These are phyloP conservation scores for Letharia columbiana DNA, from an alignment of 495 filamentous ascomycete species.

Conservation along the genomic window DNA sequence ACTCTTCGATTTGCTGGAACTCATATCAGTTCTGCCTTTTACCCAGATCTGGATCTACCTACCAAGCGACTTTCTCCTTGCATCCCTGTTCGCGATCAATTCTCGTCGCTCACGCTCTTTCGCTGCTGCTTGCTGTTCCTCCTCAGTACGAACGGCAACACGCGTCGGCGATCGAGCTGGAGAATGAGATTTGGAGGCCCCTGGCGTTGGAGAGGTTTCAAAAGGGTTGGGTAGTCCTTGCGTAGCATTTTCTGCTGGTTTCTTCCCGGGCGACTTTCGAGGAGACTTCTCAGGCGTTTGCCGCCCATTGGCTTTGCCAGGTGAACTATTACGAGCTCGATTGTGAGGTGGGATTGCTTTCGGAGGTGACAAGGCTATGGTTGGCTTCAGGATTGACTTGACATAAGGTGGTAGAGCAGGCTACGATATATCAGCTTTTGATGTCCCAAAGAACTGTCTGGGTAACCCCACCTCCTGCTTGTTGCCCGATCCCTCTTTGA, in stretches of 20 bases:
- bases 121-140: conserved; percentile 70
- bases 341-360: conserved; percentile 49
- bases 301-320: conserved; percentile 25
- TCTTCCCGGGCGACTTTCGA: not conserved
- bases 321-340: conserved; percentile 37
- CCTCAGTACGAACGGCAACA: conserved; percentile 55
- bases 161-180: conserved; percentile 35
- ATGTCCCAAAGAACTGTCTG: not conserved
- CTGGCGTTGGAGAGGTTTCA: conserved; percentile 20
- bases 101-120: conserved; percentile 60
- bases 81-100: conserved; percentile 66
- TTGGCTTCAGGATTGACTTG: conserved; percentile 82
- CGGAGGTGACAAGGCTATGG: conserved; percentile 56
- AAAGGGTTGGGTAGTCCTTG: conserved; percentile 39
- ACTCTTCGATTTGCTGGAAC: conserved; percentile 54
- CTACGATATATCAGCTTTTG: conserved; percentile 29
- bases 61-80: conserved; percentile 80
- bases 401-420: conserved; percentile 48
- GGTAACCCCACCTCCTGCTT: conserved; percentile 56
- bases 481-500: conserved; percentile 73
- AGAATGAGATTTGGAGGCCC: conserved; percentile 25
- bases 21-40: not conserved
- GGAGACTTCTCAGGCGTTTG: conserved; percentile 20
- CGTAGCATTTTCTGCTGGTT: conserved; percentile 32
- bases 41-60: conserved; percentile 10